Percentiles rank a stretch among this genome's conserved stretches.
phyloP scores from a whole-genome alignment of 2,329 filamentous ascomycete species.

The Talaromyces sp. region DNA sequence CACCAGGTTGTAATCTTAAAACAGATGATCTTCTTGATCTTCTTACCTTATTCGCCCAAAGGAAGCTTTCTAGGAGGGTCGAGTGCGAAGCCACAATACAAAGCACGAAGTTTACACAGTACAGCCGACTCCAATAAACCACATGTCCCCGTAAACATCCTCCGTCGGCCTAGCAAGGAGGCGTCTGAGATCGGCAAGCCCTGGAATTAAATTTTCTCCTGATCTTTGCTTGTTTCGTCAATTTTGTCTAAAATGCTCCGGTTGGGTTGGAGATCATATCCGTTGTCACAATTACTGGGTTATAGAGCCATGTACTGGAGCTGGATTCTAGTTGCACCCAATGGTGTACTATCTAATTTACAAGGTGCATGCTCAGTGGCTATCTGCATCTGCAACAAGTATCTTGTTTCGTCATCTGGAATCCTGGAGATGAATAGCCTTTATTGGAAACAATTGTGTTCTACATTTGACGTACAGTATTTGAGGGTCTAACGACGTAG shows the following conservation, averaged over 20 bases:
- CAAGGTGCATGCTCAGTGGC: neutral
- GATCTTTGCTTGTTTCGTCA: neutral
- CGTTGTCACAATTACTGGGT: neutral
- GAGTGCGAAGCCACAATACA: neutral
- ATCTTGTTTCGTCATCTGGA: neutral
- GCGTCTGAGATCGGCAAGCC: conserved; percentile 12
- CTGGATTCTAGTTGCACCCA: conserved; percentile 1
- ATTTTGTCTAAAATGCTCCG: neutral
- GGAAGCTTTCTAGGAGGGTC: neutral
- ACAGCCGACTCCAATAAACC: too few species aligned
- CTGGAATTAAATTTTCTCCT: neutral
- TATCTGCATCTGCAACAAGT: conserved; percentile 1
- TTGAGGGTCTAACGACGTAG: conserved; percentile 8
- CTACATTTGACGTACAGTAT: conserved; percentile 19
- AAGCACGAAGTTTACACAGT: neutral
- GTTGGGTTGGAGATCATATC: neutral
- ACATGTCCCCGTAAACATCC: neutral
- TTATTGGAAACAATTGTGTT: conserved; percentile 9
- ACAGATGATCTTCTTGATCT: conserved; percentile 16
- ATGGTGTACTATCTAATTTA: neutral
- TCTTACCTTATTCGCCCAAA: conserved; percentile 15
- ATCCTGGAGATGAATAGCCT: conserved; percentile 10
- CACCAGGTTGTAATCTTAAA: conserved; percentile 17
- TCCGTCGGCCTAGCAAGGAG: neutral
- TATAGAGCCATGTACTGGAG: neutral